Evolutionary conservation across 176 grass and related monocot genomes (phyloP).

Genomic region (Oropetium thomaeum): DNA sequence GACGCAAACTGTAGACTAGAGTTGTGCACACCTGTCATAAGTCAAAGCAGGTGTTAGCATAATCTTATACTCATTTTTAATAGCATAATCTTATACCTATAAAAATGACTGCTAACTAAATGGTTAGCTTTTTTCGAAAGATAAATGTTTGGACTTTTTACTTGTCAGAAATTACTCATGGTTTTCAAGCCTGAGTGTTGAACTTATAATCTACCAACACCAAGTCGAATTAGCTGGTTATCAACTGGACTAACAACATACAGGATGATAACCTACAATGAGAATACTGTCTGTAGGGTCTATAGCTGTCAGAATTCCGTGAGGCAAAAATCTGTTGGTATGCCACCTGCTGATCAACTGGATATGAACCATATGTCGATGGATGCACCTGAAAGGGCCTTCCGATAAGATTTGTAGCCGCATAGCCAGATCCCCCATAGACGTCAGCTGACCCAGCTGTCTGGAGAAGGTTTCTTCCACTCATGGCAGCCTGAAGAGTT

Average conservation of each 20-base stretch:
- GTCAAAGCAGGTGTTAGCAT: constrained; percentile 20
- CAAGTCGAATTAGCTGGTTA: not conserved
- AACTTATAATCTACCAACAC: not conserved
- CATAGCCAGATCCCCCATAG: constrained; percentile 28
- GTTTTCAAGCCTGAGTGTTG: not conserved
- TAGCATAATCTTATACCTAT: not conserved
- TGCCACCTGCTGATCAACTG: not conserved
- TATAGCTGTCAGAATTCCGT: constrained; percentile 22
- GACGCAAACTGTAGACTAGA: not conserved
- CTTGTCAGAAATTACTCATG: not conserved
- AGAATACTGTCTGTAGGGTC: constrained; percentile 25
- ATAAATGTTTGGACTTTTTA: not conserved
- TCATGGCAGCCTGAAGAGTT: constrained; percentile 6
- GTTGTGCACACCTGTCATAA: constrained; percentile 15
- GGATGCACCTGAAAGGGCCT: constrained; percentile 15
- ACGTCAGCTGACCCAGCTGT: constrained; percentile 2
- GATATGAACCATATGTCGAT: constrained; percentile 2
- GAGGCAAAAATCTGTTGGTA: too few relatives aligned
- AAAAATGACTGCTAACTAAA: not conserved
- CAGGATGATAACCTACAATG: constrained; percentile 23
- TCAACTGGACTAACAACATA: constrained; percentile 5
- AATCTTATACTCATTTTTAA: constrained; percentile 7
- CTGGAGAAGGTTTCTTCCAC: constrained; percentile 13
- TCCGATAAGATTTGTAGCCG: constrained; percentile 30
- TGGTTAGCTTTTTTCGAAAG: too few relatives aligned